Evolutionary conservation across 169 alveolate genomes (phyloP), one percentile per base, ranked within the genome.

Genomic region (Cystoisospora suis): DNA sequence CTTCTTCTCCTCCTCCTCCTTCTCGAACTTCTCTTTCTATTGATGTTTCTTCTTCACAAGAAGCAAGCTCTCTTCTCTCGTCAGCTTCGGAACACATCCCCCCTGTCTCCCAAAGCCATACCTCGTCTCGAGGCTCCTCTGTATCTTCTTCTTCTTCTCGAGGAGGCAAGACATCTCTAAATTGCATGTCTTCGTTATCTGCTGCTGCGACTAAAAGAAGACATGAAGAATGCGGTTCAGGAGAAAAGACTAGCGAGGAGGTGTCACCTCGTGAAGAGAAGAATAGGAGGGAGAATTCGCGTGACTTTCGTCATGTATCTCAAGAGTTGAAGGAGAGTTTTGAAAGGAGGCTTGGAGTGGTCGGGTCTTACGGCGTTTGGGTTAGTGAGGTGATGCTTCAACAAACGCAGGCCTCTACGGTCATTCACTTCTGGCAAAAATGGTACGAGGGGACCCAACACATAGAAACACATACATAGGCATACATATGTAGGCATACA

Each of bases 321-420:
- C n/a, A n/a, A n/a, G n/a, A n/a, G n/a, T n/a, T n/a, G n/a, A n/a
- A n/a, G n/a, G n/a, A n/a, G n/a, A n/a, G n/a, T n/a, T n/a, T n/a
- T n/a, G n/a, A n/a, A n/a, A n/a, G n/a, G n/a, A n/a, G n/a, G n/a
- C n/a, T n/a, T n/a, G n/a, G n/a, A n/a, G n/a, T n/a, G n/a, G n/a
- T n/a, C n/a, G n/a, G n/a, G 40, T 56, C 94, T 4, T 94, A 94
- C 77, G 92, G 93, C 47, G 88, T 92, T 2, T 94, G 94, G 89
- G 89, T 94, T 32, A 91, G 94, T 79, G 96, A 94, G 81, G 93
- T 94, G 46, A 94, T 94, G 96, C 89, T 94, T 61, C 96, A 94
- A 56, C 96, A 94, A 75, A 94, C 96, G 46, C 94, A 93, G 72
- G 96, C 92, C 29, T 46, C 69, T 58, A 81, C 95, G 0, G 96